A percentile compares a stretch with the other conserved stretches of the same genome.
phyloP scores from a whole-genome alignment of 139 green algal species.

The Chlamydomonas eustigma region DNA sequence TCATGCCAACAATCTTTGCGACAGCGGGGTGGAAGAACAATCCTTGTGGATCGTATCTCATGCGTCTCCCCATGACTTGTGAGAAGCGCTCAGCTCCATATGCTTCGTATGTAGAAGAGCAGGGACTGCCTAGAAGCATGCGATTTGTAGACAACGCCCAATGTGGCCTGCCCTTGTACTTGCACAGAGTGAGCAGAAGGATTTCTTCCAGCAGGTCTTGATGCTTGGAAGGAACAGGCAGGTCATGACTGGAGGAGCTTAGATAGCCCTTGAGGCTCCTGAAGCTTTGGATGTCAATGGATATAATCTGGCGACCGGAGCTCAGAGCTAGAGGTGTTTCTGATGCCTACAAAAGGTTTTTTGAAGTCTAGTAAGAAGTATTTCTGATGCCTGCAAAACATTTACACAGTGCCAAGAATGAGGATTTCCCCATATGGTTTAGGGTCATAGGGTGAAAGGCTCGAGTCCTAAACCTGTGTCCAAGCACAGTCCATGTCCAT shows the following conservation, averaged over 20 bases:
- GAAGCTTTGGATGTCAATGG: slow-evolving; percentile 1
- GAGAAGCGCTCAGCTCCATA: not conserved
- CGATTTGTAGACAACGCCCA: not conserved
- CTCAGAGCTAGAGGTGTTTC: not conserved
- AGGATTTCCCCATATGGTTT: too few relatives aligned
- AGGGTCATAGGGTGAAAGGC: too few relatives aligned
- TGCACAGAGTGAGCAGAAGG: not conserved
- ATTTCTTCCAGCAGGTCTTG: not conserved
- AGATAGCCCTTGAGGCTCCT: not conserved
- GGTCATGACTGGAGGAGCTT: too few relatives aligned
- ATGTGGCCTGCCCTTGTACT: not conserved
- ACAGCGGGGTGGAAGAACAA: not conserved
- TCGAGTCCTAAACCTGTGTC: too few relatives aligned
- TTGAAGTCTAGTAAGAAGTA: too few relatives aligned
- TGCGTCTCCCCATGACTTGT: not conserved
- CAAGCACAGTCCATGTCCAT: too few relatives aligned
- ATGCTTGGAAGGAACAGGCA: not conserved
- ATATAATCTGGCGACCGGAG: not conserved
- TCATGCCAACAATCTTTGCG: not conserved
- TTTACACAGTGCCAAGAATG: too few relatives aligned
- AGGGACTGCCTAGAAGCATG: not conserved
- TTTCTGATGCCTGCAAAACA: too few relatives aligned
- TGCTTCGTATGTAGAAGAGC: not conserved
- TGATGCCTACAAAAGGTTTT: not conserved
- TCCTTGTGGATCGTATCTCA: not conserved